Conservation (phyloP, 192 early-diverging fungal genomes). For the Martensiomyces pterosporus region DNA sequence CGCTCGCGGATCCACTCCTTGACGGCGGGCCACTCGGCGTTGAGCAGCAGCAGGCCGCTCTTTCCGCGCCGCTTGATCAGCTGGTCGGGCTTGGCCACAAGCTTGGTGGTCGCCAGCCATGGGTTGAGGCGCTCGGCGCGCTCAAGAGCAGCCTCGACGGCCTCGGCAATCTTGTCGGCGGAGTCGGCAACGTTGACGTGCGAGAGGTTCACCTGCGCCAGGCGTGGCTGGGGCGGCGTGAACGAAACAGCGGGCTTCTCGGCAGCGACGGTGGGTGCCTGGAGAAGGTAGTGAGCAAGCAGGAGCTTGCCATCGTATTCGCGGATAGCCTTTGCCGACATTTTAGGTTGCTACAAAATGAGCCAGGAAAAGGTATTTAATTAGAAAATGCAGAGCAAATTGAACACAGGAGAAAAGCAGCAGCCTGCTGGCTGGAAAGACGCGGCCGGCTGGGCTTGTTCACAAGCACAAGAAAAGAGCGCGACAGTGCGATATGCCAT, state of each 20-base stretch:
- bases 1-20: conserved; percentile 87
- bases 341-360: conserved; percentile 17
- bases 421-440: no score
- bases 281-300: conserved; percentile 82
- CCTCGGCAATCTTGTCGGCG: conserved; percentile 55
- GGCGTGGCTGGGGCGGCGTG: conserved; percentile 63
- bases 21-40: conserved; percentile 82
- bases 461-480: no score
- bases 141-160: conserved; percentile 63
- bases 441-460: no score
- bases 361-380: neutral
- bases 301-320: conserved; percentile 98
- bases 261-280: conserved; percentile 59
- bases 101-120: conserved; percentile 73
- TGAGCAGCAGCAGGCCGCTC: conserved; percentile 88
- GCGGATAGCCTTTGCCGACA: conserved; percentile 90
- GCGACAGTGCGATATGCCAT: no score
- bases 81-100: conserved; percentile 98
- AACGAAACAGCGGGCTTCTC: conserved; percentile 58
- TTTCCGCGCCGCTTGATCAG: conserved; percentile 98
- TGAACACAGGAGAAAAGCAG: neutral
- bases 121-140: conserved; percentile 73
- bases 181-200: conserved; percentile 50
- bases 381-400: conserved; percentile 1
- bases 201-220: conserved; percentile 74